Evolutionary conservation across 2,329 filamentous ascomycete genomes (phyloP).

Genomic region (Nemania abortiva): DNA sequence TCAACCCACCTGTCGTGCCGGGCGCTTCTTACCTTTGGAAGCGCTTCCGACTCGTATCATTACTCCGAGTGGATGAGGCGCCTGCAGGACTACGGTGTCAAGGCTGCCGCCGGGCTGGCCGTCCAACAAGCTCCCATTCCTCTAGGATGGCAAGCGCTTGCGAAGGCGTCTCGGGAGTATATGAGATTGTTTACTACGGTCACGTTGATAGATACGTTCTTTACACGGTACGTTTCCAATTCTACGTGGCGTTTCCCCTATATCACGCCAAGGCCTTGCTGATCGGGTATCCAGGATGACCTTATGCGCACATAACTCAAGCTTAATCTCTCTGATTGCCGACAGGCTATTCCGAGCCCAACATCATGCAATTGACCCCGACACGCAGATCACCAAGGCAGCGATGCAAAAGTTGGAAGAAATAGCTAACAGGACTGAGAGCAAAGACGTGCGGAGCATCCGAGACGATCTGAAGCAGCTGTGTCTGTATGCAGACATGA

Average conservation of each 20-base stretch:
- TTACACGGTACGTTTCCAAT: not conserved
- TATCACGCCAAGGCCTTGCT: not conserved
- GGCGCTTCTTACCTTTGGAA: conserved; percentile 34
- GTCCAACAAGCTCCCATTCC: not conserved
- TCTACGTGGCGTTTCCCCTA: not conserved
- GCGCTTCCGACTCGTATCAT: conserved; percentile 36
- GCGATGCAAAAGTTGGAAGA: conserved; percentile 2
- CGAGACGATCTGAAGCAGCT: not conserved
- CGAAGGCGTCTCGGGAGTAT: conserved; percentile 1
- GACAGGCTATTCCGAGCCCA: not conserved
- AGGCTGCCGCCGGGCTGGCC: conserved; percentile 37
- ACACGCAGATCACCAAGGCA: not conserved
- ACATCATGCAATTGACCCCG: not conserved
- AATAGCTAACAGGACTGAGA: not conserved
- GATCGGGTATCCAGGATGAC: not conserved
- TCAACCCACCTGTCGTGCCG: conserved; percentile 33
- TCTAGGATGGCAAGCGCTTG: not conserved
- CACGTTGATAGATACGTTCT: conserved; percentile 1
- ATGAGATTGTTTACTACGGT: not conserved
- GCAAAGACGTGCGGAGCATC: not conserved
- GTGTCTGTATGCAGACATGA: not conserved
- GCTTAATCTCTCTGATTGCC: not conserved
- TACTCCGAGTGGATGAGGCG: conserved; percentile 38
- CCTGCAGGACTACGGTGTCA: conserved; percentile 43
- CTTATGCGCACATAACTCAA: conserved; percentile 1